Conservation (phyloP, 148 eudicot genomes). For the Amaranthus cruentus region DNA sequence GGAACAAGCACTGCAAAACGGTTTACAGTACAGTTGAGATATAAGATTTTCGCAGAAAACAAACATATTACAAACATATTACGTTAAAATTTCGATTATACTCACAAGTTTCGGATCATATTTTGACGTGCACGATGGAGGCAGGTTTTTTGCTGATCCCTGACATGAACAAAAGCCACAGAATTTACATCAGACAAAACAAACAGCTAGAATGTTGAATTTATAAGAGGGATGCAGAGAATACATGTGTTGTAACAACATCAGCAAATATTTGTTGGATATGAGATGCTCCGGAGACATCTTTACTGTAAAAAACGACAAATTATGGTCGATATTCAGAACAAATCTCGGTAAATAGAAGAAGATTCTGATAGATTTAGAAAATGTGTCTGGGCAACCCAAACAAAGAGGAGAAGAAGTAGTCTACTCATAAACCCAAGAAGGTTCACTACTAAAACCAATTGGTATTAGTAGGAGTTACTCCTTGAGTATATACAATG, state of each 20-base stretch:
- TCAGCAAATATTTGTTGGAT: conserved; percentile 47
- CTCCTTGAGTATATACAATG: too few species aligned
- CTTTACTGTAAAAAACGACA: conserved; percentile 41
- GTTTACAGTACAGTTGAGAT: too few species aligned
- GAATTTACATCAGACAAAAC: too few species aligned
- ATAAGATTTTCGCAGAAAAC: too few species aligned
- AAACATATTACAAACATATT: too few species aligned
- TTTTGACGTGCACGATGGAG: conserved; percentile 55
- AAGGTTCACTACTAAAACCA: too few species aligned
- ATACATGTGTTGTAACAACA: conserved; percentile 67
- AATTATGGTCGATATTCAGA: not conserved
- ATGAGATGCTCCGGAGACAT: conserved; percentile 51
- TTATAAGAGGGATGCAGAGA: conserved; percentile 2
- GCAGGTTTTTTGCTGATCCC: conserved; percentile 79
- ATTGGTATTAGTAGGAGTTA: too few species aligned
- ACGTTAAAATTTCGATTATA: not conserved
- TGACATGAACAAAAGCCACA: conserved; percentile 11
- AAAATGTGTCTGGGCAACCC: too few species aligned
- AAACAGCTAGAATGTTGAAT: not conserved
- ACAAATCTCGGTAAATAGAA: not conserved
- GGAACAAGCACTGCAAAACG: conserved; percentile 80
- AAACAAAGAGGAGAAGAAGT: too few species aligned
- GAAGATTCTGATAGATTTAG: not conserved
- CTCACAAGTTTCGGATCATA: conserved; percentile 59
- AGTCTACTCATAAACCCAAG: too few species aligned